Evolutionary conservation across 2,329 filamentous ascomycete genomes (phyloP).

Genomic region (Aspergillus latus): DNA sequence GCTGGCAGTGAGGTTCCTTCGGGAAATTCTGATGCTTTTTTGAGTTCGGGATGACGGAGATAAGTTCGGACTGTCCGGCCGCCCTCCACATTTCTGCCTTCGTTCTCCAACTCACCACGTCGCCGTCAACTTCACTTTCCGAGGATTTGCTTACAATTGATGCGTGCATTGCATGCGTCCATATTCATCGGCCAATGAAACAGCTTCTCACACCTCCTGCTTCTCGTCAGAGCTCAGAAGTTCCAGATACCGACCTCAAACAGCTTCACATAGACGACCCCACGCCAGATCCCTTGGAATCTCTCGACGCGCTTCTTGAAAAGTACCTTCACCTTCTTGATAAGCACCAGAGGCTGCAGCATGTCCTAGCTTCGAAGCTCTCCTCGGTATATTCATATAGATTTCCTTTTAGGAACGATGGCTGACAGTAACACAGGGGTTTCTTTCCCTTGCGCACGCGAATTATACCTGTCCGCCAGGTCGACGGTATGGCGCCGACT

Average conservation of each 20-base stretch:
- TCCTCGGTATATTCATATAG: slow-evolving; percentile 37
- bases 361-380: slow-evolving; percentile 37
- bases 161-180: not conserved
- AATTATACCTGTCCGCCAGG: slow-evolving; percentile 49
- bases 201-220: slow-evolving; percentile 38
- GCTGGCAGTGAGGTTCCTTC: slow-evolving; percentile 10
- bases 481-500: slow-evolving; percentile 49
- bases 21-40: slow-evolving; percentile 41
- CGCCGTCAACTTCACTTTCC: not conserved
- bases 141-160: not conserved
- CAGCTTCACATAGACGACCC: slow-evolving; percentile 18
- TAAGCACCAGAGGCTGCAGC: slow-evolving; percentile 43
- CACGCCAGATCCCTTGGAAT: slow-evolving; percentile 30
- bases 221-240: slow-evolving; percentile 32
- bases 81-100: slow-evolving; percentile 20
- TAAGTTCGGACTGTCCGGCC: slow-evolving; percentile 30
- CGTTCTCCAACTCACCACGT: not conserved
- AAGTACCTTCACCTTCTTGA: slow-evolving; percentile 46
- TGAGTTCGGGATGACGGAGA: slow-evolving; percentile 36
- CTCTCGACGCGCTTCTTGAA: slow-evolving; percentile 43
- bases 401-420: not conserved
- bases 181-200: slow-evolving; percentile 24
- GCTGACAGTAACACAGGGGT: slow-evolving; percentile 38
- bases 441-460: slow-evolving; percentile 49
- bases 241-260: slow-evolving; percentile 24